Evolutionary conservation across 2,329 filamentous ascomycete genomes (phyloP).

Genomic region (Ramichloridium luteum): DNA sequence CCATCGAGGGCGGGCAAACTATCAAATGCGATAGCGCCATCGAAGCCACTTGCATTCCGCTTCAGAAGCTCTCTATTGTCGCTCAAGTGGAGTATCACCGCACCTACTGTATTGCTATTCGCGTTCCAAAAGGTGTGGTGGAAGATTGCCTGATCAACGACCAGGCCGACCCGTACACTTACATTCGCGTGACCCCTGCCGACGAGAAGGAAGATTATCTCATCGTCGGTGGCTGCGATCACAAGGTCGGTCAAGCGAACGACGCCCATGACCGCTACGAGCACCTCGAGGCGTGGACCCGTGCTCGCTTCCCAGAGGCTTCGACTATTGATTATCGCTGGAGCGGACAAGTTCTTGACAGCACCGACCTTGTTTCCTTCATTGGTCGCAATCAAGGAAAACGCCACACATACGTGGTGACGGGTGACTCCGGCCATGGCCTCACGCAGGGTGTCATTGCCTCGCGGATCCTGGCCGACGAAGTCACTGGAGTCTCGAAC

Average conservation of each 20-base stretch:
- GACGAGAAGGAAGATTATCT: conserved; percentile 44
- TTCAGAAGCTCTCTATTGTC: conserved; percentile 44
- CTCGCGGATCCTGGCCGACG: conserved; percentile 41
- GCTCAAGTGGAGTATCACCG: conserved; percentile 42
- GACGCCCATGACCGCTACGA: conserved; percentile 32
- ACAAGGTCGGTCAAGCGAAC: conserved; percentile 44
- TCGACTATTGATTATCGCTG: conserved; percentile 42
- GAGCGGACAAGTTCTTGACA: conserved; percentile 47
- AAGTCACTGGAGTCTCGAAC: conserved; percentile 40
- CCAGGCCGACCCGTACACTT: conserved; percentile 43
- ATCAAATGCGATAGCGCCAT: conserved; percentile 39
- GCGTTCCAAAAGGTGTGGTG: conserved; percentile 39
- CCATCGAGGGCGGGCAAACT: conserved; percentile 35
- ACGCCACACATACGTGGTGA: conserved; percentile 42
- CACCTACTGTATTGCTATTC: conserved; percentile 46
- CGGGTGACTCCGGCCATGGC: conserved; percentile 46
- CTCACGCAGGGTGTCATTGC: conserved; percentile 45
- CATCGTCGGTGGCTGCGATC: conserved; percentile 45
- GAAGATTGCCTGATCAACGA: conserved; percentile 47
- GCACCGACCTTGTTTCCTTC: conserved; percentile 43
- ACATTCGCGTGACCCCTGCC: conserved; percentile 41
- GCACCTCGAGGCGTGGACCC: conserved; percentile 42
- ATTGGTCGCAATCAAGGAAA: conserved; percentile 44
- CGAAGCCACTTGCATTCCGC: conserved; percentile 43
- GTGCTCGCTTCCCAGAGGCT: conserved; percentile 40